Evolutionary conservation across 345 rosid genomes (phyloP).

Genomic region (Laguncularia racemosa): DNA sequence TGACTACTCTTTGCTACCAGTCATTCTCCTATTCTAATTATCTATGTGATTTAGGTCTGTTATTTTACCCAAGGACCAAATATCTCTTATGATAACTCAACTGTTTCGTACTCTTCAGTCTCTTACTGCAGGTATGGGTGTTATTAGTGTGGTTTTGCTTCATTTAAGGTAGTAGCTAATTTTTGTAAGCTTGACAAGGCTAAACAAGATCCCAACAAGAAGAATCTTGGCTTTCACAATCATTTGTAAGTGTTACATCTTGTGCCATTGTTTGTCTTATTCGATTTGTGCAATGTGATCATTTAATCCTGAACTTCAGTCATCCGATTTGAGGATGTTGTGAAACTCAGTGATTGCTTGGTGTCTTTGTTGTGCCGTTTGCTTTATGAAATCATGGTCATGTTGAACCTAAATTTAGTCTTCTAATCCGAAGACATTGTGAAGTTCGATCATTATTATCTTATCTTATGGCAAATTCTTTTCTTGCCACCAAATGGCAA

Average conservation of each 20-base stretch:
- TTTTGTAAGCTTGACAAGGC: constrained; percentile 21
- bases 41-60: constrained; percentile 33
- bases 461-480: too few relatives aligned
- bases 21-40: constrained; percentile 37
- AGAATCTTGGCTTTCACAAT: constrained; percentile 11
- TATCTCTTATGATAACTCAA: constrained; percentile 24
- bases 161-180: constrained; percentile 10
- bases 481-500: too few relatives aligned
- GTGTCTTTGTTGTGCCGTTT: too few relatives aligned
- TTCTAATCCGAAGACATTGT: too few relatives aligned
- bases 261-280: background rate
- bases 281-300: background rate
- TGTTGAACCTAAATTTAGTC: too few relatives aligned
- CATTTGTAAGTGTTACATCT: background rate
- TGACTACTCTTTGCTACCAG: constrained; percentile 19
- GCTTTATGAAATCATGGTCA: too few relatives aligned
- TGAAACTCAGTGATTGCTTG: too few relatives aligned
- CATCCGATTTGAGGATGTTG: too few relatives aligned
- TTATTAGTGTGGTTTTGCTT: constrained; percentile 7
- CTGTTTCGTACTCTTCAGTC: constrained; percentile 25
- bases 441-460: too few relatives aligned
- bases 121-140: constrained; percentile 14
- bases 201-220: constrained; percentile 13
- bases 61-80: constrained; percentile 32
- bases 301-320: too few relatives aligned